Base-by-base conservation (phyloP, 2,329 filamentous ascomycete species). In the Diaporthe vexans region DNA sequence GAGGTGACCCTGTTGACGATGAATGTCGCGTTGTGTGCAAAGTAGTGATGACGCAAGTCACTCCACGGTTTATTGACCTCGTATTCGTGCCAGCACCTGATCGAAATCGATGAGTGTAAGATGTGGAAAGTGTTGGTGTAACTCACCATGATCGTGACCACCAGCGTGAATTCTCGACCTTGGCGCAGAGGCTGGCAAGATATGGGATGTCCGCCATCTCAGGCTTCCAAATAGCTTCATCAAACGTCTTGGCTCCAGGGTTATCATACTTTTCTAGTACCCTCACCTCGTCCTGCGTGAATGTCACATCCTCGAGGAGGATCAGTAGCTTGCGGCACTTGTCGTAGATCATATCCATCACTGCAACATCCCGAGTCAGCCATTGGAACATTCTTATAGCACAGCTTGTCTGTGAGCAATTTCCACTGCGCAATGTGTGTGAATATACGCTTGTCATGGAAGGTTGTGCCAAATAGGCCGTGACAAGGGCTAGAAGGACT, bases 101-200 rank as follows among this genome's bases (percentile, higher is more conserved):
- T 21, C 26, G 52, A 33, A 3, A 56, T 56, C 13, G 52, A 56
- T 56, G 3, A 56, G 52, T 26, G 26, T 56, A 17, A 21, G 52
- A 33, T 33, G 2, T 19, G 52, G 52, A 56, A 56, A 56, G 52
- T 56, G 15, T 56, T 33, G 26, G 52, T 56, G 7, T 56, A 21
- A 56, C 52, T 56, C 15, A 56, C 26, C 26, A 56, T 56, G 52
- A 56, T 56, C 26, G 26, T 56, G 26, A 56, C 52, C 26, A 56
- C 52, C 52, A 56, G 29, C 26, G 26, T 56, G 26, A 56, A 56
- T 56, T 56, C 52, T 56, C 52, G 52, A 56, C 52, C 26, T 56
- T 56, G 17, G 52, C 52, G 26, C 26, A 56, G 26, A 56, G 52
- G 52, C 52, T 56, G 17, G 52, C 52, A 56, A 56, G 52, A 56